Percentiles rank a stretch among this genome's conserved stretches.
Evolutionary conservation across 495 filamentous ascomycete genomes (phyloP).

Genomic region (Bathelium albidoporum): DNA sequence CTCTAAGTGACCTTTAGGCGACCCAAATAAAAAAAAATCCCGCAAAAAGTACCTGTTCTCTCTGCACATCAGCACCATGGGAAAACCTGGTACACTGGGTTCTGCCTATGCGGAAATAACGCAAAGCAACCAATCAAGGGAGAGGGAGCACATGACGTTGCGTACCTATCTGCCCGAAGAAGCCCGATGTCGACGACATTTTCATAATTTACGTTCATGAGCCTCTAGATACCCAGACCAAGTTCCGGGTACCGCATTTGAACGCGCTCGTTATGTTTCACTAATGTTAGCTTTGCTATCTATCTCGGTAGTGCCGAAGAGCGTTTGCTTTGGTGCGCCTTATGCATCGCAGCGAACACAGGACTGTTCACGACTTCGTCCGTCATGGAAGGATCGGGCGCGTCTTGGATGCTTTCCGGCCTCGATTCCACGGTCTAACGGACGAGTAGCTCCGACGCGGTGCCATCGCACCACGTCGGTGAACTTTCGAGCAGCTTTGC

Average conservation of each 20-base stretch:
- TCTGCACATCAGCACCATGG: background rate
- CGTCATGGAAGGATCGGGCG: background rate
- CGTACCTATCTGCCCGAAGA: background rate
- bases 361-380: background rate
- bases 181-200: background rate
- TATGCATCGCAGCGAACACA: background rate
- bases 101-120: background rate
- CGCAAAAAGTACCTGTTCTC: background rate
- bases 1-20: background rate
- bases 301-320: background rate
- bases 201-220: too few relatives aligned
- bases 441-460: background rate
- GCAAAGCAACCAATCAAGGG: background rate
- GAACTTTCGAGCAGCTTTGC: too few relatives aligned
- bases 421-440: background rate
- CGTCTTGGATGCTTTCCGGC: background rate
- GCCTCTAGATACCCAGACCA: too few relatives aligned
- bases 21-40: slow-evolving; percentile 1
- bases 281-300: background rate
- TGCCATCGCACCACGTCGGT: background rate
- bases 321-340: background rate
- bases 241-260: background rate
- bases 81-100: background rate
- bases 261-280: background rate
- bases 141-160: background rate